These are phyloP conservation scores for Sporothrix curviconia DNA, from an alignment of 2,329 filamentous ascomycete genomes.

Conservation along the genomic window DNA sequence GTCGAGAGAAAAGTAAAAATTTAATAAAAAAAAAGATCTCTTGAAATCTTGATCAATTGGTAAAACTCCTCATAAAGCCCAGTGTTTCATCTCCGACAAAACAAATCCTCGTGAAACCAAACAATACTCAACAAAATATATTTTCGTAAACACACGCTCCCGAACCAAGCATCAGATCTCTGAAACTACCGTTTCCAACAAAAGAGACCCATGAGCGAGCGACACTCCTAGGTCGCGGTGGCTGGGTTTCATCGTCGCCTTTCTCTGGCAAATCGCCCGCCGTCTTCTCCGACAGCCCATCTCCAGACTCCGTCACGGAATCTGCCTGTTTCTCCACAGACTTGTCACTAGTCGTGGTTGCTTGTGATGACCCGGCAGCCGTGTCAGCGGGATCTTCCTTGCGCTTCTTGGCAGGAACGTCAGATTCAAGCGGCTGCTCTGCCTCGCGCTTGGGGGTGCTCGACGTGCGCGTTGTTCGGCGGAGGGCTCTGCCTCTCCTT, in stretches of 20 bases:
- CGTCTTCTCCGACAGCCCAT: not conserved
- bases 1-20: not conserved
- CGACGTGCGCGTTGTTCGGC: not conserved
- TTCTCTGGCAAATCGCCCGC: not conserved
- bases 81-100: no score
- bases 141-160: no score
- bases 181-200: not conserved
- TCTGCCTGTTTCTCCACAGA: not conserved
- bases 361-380: not conserved
- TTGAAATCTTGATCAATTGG: no score
- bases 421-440: conserved; percentile 36
- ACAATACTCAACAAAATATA: no score
- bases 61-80: no score
- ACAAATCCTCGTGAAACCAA: no score
- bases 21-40: not conserved
- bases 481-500: conserved; percentile 18
- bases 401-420: conserved; percentile 39
- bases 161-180: not conserved
- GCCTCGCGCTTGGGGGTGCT: conserved; percentile 49
- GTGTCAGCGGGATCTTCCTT: conserved; percentile 34
- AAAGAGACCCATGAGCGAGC: not conserved
- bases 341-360: not conserved
- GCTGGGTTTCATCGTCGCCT: not conserved
- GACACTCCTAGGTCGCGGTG: not conserved
- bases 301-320: not conserved